A percentile compares a stretch with the other conserved stretches of the same genome.
These are phyloP conservation scores for Mycena citricolor DNA, from an alignment of 1,284 basidiomycete genomes.

Conservation along the genomic window DNA sequence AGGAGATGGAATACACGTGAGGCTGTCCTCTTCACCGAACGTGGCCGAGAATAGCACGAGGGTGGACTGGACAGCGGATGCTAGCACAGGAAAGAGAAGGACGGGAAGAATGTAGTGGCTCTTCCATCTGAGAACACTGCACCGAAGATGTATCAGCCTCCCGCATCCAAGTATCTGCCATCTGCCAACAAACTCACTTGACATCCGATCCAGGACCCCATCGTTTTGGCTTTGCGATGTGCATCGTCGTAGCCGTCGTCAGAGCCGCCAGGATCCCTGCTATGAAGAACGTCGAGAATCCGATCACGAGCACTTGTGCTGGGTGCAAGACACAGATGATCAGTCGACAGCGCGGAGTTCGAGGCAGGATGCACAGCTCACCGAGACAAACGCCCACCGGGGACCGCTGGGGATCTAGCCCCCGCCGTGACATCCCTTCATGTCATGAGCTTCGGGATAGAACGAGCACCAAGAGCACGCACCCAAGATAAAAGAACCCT, in stretches of 20 bases:
- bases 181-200: conserved; percentile 26
- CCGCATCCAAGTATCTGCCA: conserved; percentile 10
- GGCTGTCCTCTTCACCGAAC: conserved; percentile 44
- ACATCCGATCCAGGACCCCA: conserved; percentile 32
- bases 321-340: background rate
- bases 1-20: conserved; percentile 57
- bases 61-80: conserved; percentile 42
- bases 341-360: too few species aligned
- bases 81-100: conserved; percentile 46
- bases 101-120: conserved; percentile 41
- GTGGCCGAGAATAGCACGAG: conserved; percentile 45
- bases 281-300: conserved; percentile 47
- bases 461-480: conserved; percentile 31
- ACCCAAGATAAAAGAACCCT: conserved; percentile 45
- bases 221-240: conserved; percentile 47
- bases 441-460: too few species aligned
- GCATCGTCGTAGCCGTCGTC: conserved; percentile 46
- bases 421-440: too few species aligned
- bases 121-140: conserved; percentile 44
- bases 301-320: conserved; percentile 52
- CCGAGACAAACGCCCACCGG: conserved; percentile 56
- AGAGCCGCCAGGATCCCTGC: conserved; percentile 52
- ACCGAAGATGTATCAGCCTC: conserved; percentile 1
- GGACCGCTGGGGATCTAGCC: conserved; percentile 60
- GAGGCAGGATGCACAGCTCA: conserved; percentile 52